Evolutionary conservation across 1,284 basidiomycete species (phyloP), one percentile per base, ranked within the genome.

Genomic region (Tilletia caries): DNA sequence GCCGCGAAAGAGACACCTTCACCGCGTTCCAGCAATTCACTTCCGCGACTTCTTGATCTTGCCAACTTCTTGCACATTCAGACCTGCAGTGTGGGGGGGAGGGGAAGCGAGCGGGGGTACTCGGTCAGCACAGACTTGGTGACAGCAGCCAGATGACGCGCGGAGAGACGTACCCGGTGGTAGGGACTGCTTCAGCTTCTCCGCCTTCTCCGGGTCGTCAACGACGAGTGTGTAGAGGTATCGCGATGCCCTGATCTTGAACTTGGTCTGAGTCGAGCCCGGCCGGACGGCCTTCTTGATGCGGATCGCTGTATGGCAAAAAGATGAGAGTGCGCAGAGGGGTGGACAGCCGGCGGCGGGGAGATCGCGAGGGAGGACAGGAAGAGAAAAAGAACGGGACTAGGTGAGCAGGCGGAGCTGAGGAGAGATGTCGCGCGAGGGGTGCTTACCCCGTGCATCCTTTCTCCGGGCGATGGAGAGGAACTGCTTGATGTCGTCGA

Each of bases 401-500:
- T 29, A 13, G 46, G 15, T 37, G n/a, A 67, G 46, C 48, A 41
- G 32, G 20, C n/a, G 6, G 13, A 15, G 58, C 58, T 50, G 20
- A 25, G 2, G 12, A 12, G 18, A 34, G n/a, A n/a, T n/a, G n/a
- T n/a, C 18, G 58, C 20, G 32, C 20, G 10, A 66, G 23, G 3
- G 12, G 27, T 25, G 85, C 86, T 75, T 69, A 87, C 86, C 84
- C 75, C 84, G 85, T 69, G 88, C 88, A 84, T 89, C 88, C 86
- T 87, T 87, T 82, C 88, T 90, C 86, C 91, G 90, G 73, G 95
- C 91, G 84, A 95, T 93, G 87, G 93, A 91, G 86, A 98, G 92
- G 88, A 98, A 98, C 85, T 93, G 88, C 89, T 98, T 98, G 88
- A 98, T 98, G 86, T 98, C 95, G 82, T 89, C 89, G 86, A 98